Evolutionary conservation across 2,329 filamentous ascomycete genomes (phyloP).

Genomic region (Bipolaris gigantea): DNA sequence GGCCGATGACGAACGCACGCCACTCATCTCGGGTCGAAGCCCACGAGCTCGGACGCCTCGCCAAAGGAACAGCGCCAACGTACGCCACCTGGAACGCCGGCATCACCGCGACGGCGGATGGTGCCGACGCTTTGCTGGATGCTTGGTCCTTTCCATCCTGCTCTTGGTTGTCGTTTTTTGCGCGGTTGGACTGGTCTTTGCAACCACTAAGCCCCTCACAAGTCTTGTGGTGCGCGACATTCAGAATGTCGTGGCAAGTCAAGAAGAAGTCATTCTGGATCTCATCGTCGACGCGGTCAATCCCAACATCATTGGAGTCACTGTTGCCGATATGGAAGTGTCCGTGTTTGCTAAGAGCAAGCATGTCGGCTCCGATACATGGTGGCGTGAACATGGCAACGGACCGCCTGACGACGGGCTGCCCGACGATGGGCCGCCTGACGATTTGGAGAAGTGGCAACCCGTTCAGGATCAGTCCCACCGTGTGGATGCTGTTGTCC

Average conservation of each 20-base stretch:
- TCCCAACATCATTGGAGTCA: constrained; percentile 87
- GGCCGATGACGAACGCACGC: constrained; percentile 86
- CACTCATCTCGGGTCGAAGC: constrained; percentile 71
- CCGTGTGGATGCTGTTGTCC: constrained; percentile 5
- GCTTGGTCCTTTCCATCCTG: constrained; percentile 79
- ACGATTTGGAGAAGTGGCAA: constrained; percentile 33
- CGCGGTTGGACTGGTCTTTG: constrained; percentile 84
- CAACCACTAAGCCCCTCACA: constrained; percentile 82
- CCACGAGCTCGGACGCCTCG: constrained; percentile 55
- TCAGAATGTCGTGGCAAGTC: constrained; percentile 86
- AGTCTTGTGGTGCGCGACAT: constrained; percentile 79
- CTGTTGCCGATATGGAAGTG: constrained; percentile 82
- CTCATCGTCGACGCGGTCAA: constrained; percentile 86
- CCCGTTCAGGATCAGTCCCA: constrained; percentile 19
- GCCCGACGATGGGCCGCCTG: constrained; percentile 18
- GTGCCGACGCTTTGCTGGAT: constrained; percentile 80
- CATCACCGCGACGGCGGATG: constrained; percentile 55
- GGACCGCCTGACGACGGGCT: constrained; percentile 19
- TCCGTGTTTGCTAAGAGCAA: constrained; percentile 95
- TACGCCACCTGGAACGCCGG: constrained; percentile 74
- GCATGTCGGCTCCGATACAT: constrained; percentile 68
- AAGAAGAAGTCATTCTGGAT: constrained; percentile 94
- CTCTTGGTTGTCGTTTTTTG: constrained; percentile 80
- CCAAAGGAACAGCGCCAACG: constrained; percentile 57
- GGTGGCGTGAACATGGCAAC: constrained; percentile 46